These are phyloP conservation scores for Fusarium metavorans DNA, from an alignment of 2,329 filamentous ascomycete species.

Conservation along the genomic window DNA sequence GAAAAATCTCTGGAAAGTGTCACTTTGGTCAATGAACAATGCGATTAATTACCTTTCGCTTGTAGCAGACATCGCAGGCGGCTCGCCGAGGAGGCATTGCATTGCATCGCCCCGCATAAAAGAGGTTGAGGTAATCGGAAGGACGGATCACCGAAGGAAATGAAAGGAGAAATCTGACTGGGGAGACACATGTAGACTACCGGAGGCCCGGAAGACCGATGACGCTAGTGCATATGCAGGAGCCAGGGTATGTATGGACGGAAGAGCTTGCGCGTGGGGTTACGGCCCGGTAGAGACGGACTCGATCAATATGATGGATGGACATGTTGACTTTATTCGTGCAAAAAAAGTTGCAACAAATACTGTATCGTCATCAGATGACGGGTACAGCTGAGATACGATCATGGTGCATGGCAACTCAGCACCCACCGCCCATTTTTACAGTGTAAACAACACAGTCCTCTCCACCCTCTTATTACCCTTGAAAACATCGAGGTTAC, in stretches of 20 bases:
- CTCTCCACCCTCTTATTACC: neutral
- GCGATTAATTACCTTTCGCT: constrained; percentile 31
- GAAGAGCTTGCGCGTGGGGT: neutral
- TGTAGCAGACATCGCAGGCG: constrained; percentile 35
- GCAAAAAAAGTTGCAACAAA: neutral
- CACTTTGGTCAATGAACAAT: neutral
- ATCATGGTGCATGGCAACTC: neutral
- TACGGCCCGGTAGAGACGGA: neutral
- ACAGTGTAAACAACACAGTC: neutral
- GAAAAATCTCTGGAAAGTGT: neutral
- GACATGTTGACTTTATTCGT: neutral
- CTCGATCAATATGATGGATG: neutral
- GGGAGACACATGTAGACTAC: neutral
- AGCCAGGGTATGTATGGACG: neutral
- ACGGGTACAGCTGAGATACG: neutral
- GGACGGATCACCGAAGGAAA: constrained; percentile 29
- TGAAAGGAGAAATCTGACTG: neutral
- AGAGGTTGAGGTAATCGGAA: constrained; percentile 33
- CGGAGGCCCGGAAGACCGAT: constrained; percentile 22
- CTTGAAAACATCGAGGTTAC: neutral
- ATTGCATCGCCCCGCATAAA: constrained; percentile 6
- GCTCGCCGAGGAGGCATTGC: constrained; percentile 37
- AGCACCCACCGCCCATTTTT: neutral
- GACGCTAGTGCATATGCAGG: neutral
- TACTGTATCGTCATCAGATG: neutral